Evolutionary conservation across 495 filamentous ascomycete species (phyloP), one percentile per base, ranked within the genome.

Genomic region (Aspergillus steynii): DNA sequence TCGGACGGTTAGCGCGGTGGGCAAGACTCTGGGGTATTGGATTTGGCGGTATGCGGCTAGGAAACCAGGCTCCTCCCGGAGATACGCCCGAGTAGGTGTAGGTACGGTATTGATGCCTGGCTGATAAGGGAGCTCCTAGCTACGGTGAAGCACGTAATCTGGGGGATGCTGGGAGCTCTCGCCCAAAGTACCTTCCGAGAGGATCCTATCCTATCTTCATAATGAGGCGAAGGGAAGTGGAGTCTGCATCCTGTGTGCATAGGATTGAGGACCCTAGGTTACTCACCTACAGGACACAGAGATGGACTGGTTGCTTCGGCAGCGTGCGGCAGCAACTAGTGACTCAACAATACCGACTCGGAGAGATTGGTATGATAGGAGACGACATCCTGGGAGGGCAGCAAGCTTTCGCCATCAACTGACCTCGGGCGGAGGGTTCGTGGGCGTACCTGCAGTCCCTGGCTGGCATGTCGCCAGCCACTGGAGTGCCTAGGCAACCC

Each of bases 401-500:
- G 48, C 48, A 25, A 50, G 49, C 49, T 50, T 28, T 14, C 49
- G 49, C 20, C 5, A 29, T 29, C 15, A 31, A 53, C 51, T 29
- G 51, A 53, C 14, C 48, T 26, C 3, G 7, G 48, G 48, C 7
- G 20, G 25, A 50, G 6, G 15, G 15, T 4, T 49, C n/a, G 47
- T 2, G 47, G 31, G 31, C 31, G 31, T 34, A 34, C 31, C 31
- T 34, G 31, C 31, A 34, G 47, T 49, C 5, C 49, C 49, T 50
- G 49, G 49, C 20, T 50, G 49, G 49, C 49, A 50, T 31, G 55
- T 46, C 42, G 31, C 55, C 55, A 48, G 37, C 28, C 28, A 58
- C 46, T 9, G 29, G 53, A 55, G 58, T 49, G 55, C 61, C 64
- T 57, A 70, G 68, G 68, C 66, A 69, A 63, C 65, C 61, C 51